These are phyloP conservation scores for Diutina rugosa DNA, from an alignment of 1,139 yeast genomes.

Conservation along the genomic window DNA sequence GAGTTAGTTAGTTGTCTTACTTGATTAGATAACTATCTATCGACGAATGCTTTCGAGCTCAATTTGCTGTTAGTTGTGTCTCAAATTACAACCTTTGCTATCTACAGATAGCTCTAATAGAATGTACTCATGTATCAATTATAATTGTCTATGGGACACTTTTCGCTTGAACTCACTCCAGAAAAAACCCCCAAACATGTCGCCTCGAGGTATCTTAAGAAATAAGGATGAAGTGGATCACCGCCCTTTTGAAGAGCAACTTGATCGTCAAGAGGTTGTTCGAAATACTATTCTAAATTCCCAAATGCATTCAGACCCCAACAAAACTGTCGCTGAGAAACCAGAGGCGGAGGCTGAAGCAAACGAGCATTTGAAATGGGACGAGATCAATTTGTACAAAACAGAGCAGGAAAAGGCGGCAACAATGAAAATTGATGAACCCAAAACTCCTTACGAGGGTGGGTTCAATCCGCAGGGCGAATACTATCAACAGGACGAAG, in stretches of 20 bases:
- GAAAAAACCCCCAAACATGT: constrained; percentile 3
- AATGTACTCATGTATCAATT: too few relatives aligned
- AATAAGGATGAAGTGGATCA: constrained; percentile 14
- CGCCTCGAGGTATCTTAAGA: constrained; percentile 32
- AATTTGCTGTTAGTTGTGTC: too few relatives aligned
- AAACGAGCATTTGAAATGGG: constrained; percentile 51
- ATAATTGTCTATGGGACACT: neutral
- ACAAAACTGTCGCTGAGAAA: constrained; percentile 6
- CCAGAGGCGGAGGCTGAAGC: neutral
- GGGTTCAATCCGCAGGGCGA: constrained; percentile 80
- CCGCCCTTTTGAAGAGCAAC: constrained; percentile 9
- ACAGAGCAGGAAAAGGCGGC: constrained; percentile 61
- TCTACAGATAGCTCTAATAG: too few relatives aligned
- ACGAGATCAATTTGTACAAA: constrained; percentile 52
- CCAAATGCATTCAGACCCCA: constrained; percentile 16
- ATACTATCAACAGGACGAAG: constrained; percentile 66
- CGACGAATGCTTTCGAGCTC: too few relatives aligned
- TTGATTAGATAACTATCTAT: too few relatives aligned
- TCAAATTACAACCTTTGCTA: too few relatives aligned
- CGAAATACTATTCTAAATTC: constrained; percentile 30
- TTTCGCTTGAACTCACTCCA: neutral
- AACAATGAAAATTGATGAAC: constrained; percentile 85
- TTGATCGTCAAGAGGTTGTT: constrained; percentile 34
- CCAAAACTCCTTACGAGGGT: constrained; percentile 94
- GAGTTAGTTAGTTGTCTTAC: too few relatives aligned